Conservation (phyloP, 169 alveolate genomes). For the Cyclospora cayetanensis region DNA sequence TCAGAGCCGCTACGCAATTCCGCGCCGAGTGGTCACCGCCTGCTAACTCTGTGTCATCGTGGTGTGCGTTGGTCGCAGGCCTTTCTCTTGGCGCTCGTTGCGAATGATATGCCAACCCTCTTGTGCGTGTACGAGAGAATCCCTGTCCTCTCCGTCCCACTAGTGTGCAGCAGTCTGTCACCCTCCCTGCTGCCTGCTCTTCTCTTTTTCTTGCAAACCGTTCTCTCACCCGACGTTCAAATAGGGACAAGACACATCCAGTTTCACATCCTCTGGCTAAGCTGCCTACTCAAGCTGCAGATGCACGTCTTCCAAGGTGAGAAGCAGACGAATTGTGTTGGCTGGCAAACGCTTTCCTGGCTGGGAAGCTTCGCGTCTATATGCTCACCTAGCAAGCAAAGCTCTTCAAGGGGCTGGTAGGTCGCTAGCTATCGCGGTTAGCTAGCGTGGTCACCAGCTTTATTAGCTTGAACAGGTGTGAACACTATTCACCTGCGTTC, state of each 20-base stretch:
- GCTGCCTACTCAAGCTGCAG: slow-evolving; percentile 7
- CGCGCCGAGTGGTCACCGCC: too few relatives aligned
- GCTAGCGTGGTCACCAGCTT: not conserved
- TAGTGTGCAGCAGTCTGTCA: slow-evolving; percentile 71
- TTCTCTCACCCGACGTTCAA: slow-evolving; percentile 31
- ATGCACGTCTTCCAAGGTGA: slow-evolving; percentile 68
- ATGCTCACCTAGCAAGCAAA: not conserved
- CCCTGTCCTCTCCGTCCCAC: slow-evolving; percentile 63
- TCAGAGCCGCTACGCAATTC: too few relatives aligned
- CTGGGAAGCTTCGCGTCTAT: not conserved
- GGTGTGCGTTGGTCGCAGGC: too few relatives aligned
- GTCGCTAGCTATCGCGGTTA: not conserved
- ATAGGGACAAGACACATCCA: slow-evolving; percentile 57
- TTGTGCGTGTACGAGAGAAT: slow-evolving; percentile 69
- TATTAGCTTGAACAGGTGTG: not conserved
- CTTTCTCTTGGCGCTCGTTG: slow-evolving; percentile 74
- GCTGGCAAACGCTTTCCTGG: not conserved
- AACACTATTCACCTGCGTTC: not conserved
- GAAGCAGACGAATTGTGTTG: not conserved
- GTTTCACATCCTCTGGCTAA: slow-evolving; percentile 60
- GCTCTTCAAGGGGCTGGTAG: not conserved
- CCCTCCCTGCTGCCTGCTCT: slow-evolving; percentile 77
- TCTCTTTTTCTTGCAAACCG: slow-evolving; percentile 67
- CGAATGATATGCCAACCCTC: slow-evolving; percentile 72
- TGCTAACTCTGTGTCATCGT: too few relatives aligned